Evolutionary conservation across 1,139 yeast species (phyloP).

Genomic region (Sugiyamaella novakii): DNA sequence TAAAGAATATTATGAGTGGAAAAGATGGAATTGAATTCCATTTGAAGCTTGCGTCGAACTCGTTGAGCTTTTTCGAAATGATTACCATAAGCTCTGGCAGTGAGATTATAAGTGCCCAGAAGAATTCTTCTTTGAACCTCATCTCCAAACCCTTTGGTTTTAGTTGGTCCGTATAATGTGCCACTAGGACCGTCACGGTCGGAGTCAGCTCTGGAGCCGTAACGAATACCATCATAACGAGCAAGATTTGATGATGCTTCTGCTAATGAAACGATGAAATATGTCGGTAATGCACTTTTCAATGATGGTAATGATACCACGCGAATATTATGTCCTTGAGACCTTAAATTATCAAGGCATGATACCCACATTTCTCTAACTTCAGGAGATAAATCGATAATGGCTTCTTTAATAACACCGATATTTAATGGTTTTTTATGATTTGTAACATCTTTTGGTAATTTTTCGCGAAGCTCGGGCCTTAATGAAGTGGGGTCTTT

Average conservation of each 20-base stretch:
- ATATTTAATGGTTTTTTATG: slow-evolving; percentile 45
- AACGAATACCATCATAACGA: slow-evolving; percentile 86
- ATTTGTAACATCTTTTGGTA: slow-evolving; percentile 25
- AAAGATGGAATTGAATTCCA: slow-evolving; percentile 70
- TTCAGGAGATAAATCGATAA: slow-evolving; percentile 55
- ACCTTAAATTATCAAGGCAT: slow-evolving; percentile 48
- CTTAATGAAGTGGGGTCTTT: slow-evolving; percentile 81
- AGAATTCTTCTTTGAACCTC: slow-evolving; percentile 84
- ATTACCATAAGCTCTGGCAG: slow-evolving; percentile 72
- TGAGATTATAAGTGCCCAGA: slow-evolving; percentile 82
- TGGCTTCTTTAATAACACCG: slow-evolving; percentile 73
- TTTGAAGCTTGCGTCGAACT: slow-evolving; percentile 59
- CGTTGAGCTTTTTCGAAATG: slow-evolving; percentile 78
- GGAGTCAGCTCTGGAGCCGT: slow-evolving; percentile 57
- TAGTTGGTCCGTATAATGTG: slow-evolving; percentile 56
- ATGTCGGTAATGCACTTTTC: slow-evolving; percentile 71
- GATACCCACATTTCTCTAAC: slow-evolving; percentile 53
- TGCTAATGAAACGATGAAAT: slow-evolving; percentile 85
- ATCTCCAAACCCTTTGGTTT: slow-evolving; percentile 67
- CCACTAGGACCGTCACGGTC: slow-evolving; percentile 44
- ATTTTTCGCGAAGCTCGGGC: slow-evolving; percentile 31
- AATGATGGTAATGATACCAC: slow-evolving; percentile 72
- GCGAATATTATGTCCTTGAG: slow-evolving; percentile 57
- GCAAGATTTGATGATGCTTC: slow-evolving; percentile 94
- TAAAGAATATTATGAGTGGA: slow-evolving; percentile 52